These are phyloP conservation scores for Erysimum pusillum DNA, from an alignment of 441 rosid species.

Conservation along the genomic window DNA sequence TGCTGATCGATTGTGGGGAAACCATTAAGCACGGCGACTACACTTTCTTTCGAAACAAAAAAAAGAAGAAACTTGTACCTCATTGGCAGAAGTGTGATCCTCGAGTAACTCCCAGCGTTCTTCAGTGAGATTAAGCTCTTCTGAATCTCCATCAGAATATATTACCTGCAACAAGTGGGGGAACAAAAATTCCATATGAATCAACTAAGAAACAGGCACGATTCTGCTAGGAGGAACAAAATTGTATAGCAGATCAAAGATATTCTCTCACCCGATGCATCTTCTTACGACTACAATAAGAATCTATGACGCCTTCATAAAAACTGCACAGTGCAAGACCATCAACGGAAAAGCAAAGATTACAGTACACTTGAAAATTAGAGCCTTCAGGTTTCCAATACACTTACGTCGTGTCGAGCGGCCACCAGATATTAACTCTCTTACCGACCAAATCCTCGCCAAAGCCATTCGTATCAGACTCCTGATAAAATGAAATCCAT, in stretches of 20 bases:
- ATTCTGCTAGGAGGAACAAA: conserved; percentile 17
- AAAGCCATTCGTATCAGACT: conserved; percentile 45
- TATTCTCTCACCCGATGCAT: conserved; percentile 66
- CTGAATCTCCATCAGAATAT: conserved; percentile 75
- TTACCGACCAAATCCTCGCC: conserved; percentile 64
- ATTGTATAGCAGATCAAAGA: conserved; percentile 27
- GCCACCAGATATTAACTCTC: conserved; percentile 91
- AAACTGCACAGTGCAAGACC: conserved; percentile 57
- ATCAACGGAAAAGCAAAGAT: conserved; percentile 15
- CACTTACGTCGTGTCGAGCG: conserved; percentile 72
- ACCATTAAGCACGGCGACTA: conserved; percentile 7
- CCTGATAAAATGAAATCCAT: conserved; percentile 51
- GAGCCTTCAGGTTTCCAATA: conserved; percentile 2
- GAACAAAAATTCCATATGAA: conserved; percentile 33
- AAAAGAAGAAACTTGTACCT: conserved; percentile 47
- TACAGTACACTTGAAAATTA: conserved; percentile 4
- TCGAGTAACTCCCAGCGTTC: conserved; percentile 61
- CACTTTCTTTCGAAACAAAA: neutral
- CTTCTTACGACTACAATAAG: conserved; percentile 53
- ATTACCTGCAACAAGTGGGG: conserved; percentile 54
- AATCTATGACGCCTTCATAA: conserved; percentile 67
- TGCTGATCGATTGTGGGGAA: conserved; percentile 41
- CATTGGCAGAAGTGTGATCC: conserved; percentile 41
- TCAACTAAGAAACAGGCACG: conserved; percentile 22
- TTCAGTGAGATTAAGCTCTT: conserved; percentile 57